Evolutionary conservation across 2,329 filamentous ascomycete genomes (phyloP), one percentile per base, ranked within the genome.

Genomic region (Sporothrix brasiliensis): DNA sequence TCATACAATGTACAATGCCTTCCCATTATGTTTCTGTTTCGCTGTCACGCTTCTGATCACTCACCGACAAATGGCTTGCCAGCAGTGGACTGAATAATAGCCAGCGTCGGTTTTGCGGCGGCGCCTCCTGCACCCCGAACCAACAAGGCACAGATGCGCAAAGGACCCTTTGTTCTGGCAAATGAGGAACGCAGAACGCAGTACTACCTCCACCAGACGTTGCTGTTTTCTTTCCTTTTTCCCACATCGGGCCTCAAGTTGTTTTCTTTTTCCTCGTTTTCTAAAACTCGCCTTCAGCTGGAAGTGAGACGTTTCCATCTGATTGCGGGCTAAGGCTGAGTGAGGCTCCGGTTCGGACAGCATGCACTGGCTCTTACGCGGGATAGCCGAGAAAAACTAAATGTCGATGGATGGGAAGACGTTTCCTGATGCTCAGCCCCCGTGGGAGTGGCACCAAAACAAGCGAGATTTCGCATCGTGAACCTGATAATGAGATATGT

Each of bases 211-310:
- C 11, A 61, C 4, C n/a, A 41, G 4, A 44, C n/a, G 27, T n/a
- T 63, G 58, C 58, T 34, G 44, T n/a, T 61, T 52, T 44, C 11
- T 49, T 61, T 54, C 21, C 54, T 61, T 60, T 19, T 39, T 60
- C 16, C n/a, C 16, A 19, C 41, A 49, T 58, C 67, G 24, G 56
- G 24, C 41, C 41, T 30, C 53, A 9, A 44, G 21, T 49, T 58
- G 19, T 4, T 56, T 63, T 30, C 21, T 63, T 63, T 63, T 49
- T 49, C 60, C 30, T 67, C 24, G 49, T 21, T 21, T 21, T 21
- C 14, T 24, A 2, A 34, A 21, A 47, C 34, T 24, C 52, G 39
- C 41, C 50, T n/a, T 49, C 60, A n/a, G 60, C 41, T 49, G 6
- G 60, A 11, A 19, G 39, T 63, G 60, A 41, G 21, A 63, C 49